Evolutionary conservation across 2,329 filamentous ascomycete species (phyloP), one percentile per base, ranked within the genome.

Genomic region (Colletotrichum tanaceti): DNA sequence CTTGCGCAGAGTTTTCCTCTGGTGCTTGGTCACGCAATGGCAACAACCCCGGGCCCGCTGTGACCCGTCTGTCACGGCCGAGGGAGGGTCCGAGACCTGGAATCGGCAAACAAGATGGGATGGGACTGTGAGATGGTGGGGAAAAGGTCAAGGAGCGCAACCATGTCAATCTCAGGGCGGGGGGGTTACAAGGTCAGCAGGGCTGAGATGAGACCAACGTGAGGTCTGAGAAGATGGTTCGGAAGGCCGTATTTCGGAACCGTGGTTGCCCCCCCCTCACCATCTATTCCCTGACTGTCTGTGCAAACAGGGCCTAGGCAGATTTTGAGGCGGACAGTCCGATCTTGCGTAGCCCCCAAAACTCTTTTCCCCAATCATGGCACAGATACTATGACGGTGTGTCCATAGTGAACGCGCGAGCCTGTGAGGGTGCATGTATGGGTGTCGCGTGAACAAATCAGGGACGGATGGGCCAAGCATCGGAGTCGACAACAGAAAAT

Each of bases 131-230:
- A 43, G 39, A 47, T 41, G 44, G 24, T 7, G 35, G n/a, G 50
- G 43, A 47, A 49, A 43, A 10, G 10, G 46, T 18, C 24, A 57
- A 28, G 20, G 20, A 35, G 43, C 55, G 24, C 24, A 52, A 44
- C 50, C 64, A 49, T 24, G 52, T 57, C 58, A 44, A 39, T 22
- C n/a, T 58, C 57, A 39, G 16, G 32, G 57, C 43, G 28, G 43
- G 43, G 28, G 18, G 4, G 7, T 35, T 35, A 41, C 43, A 38
- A 44, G 58, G 50, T 63, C 52, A 66, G 58, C 64, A 63, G 64
- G 64, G 58, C 64, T 66, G 58, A 66, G 50, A 63, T 63, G 64
- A 66, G 64, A 66, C 58, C 64, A 63, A 44, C 43, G 38, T 57
- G 64, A 63, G 58, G 53, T 63, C 43, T 58, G 24, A 32, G 55